Percentiles rank a stretch among this genome's conserved stretches.
These are phyloP conservation scores for Saturnispora sanitii DNA, from an alignment of 805 yeast genomes.

Conservation along the genomic window DNA sequence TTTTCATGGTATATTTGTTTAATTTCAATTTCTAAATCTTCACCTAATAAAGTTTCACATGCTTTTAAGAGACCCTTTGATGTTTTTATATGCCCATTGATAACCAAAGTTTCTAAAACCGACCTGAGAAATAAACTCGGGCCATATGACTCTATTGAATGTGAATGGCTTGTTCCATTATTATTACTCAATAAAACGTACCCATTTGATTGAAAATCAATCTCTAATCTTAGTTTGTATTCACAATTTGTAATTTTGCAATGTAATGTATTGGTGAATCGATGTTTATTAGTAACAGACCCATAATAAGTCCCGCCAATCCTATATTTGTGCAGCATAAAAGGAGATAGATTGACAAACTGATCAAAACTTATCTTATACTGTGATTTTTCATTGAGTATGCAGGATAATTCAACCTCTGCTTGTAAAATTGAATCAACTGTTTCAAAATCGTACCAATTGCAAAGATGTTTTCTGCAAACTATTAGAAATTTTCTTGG, in stretches of 20 bases:
- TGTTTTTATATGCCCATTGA: constrained; percentile 1
- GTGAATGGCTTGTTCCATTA: not conserved
- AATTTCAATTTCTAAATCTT: not conserved
- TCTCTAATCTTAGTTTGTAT: not conserved
- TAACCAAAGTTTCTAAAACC: constrained; percentile 2
- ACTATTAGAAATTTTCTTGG: not conserved
- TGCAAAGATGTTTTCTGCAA: not conserved
- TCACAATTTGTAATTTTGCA: constrained; percentile 3
- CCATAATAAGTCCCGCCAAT: constrained; percentile 4
- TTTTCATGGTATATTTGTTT: not conserved
- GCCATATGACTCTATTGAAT: not conserved
- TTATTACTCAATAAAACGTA: not conserved
- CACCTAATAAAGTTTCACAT: not conserved
- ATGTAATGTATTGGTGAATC: constrained; percentile 1
- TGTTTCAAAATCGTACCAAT: not conserved
- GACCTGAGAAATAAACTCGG: constrained; percentile 2
- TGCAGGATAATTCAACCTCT: too few species aligned
- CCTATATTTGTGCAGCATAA: constrained; percentile 1
- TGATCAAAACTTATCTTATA: not conserved
- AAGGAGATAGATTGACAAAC: not conserved
- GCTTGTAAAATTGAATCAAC: not conserved
- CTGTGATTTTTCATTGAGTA: not conserved
- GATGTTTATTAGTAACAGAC: not conserved
- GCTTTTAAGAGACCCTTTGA: constrained; percentile 3
- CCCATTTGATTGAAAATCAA: not conserved